Evolutionary conservation across 108 stramenopile genomes (phyloP).

Genomic region (Craspedostauros australis): DNA sequence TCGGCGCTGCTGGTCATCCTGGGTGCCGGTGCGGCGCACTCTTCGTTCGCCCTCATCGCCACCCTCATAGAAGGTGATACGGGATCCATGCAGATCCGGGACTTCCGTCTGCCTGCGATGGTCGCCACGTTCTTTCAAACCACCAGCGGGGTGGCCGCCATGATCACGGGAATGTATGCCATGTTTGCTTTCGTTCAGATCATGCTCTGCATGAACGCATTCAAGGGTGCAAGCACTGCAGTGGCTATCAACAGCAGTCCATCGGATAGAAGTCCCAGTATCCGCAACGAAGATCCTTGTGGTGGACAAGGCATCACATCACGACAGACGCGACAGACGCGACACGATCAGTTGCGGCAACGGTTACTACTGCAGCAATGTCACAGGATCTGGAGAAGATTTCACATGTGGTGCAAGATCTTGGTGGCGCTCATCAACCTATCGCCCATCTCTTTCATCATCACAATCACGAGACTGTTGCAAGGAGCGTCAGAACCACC

Average conservation of each 20-base stretch:
- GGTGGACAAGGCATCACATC: no score
- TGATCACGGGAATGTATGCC: no score
- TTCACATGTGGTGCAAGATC: not conserved
- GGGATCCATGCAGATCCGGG: not conserved
- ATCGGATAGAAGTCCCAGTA: no score
- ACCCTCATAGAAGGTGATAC: not conserved
- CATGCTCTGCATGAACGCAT: no score
- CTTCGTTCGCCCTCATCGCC: not conserved
- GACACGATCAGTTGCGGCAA: not conserved
- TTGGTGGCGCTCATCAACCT: slow-evolving; percentile 1
- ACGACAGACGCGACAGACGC: not conserved
- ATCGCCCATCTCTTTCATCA: not conserved
- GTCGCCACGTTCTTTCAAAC: not conserved
- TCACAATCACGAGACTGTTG: not conserved
- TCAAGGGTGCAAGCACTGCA: no score
- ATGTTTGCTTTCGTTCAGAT: no score
- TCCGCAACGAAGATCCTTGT: no score
- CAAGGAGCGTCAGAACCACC: not conserved
- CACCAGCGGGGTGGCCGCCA: not conserved
- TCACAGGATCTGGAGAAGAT: not conserved
- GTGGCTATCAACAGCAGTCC: no score
- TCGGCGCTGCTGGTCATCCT: not conserved
- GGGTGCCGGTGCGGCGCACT: not conserved
- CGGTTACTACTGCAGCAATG: no score
- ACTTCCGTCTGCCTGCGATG: not conserved